Percentiles rank a stretch among this genome's conserved stretches.
Conservation (phyloP, 179 eudicot genomes). For the Silene coronaria region DNA sequence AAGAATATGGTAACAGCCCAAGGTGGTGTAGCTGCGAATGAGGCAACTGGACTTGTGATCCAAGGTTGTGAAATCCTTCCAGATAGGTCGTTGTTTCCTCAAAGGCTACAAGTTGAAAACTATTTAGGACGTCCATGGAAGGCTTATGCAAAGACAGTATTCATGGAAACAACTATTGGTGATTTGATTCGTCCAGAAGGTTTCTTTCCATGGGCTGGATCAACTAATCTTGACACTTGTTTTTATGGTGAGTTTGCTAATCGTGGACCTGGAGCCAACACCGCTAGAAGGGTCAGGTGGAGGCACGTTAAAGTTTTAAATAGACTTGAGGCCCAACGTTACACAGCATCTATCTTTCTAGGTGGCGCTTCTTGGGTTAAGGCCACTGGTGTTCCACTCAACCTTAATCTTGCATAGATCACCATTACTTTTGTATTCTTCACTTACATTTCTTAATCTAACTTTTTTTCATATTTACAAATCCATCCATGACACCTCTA, state of each 20-base stretch:
- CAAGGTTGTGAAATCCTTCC: conserved; percentile 30
- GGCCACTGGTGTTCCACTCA: conserved; percentile 21
- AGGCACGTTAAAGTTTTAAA: conserved; percentile 20
- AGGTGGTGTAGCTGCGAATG: conserved; percentile 30
- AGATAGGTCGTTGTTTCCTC: conserved; percentile 7
- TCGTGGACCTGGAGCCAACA: conserved; percentile 35
- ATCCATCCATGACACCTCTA: no score
- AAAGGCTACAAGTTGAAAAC: conserved; percentile 15
- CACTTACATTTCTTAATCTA: background rate
- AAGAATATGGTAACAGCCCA: conserved; percentile 37
- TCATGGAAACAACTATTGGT: conserved; percentile 33
- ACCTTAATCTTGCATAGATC: conserved; percentile 9
- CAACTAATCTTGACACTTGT: conserved; percentile 11
- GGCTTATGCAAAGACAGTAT: conserved; percentile 27
- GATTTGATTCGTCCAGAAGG: conserved; percentile 41
- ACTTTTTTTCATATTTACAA: background rate
- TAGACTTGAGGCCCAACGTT: conserved; percentile 25
- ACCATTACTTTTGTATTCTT: background rate
- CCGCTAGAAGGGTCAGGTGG: conserved; percentile 31
- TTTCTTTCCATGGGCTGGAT: conserved; percentile 27
- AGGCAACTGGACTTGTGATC: conserved; percentile 37
- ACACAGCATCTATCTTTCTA: conserved; percentile 24
- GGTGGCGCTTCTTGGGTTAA: conserved; percentile 29
- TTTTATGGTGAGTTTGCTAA: conserved; percentile 35
- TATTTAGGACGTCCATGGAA: conserved; percentile 50